Base-by-base conservation (phyloP, 2,329 filamentous ascomycete genomes). In the Colletotrichum liaoningense region DNA sequence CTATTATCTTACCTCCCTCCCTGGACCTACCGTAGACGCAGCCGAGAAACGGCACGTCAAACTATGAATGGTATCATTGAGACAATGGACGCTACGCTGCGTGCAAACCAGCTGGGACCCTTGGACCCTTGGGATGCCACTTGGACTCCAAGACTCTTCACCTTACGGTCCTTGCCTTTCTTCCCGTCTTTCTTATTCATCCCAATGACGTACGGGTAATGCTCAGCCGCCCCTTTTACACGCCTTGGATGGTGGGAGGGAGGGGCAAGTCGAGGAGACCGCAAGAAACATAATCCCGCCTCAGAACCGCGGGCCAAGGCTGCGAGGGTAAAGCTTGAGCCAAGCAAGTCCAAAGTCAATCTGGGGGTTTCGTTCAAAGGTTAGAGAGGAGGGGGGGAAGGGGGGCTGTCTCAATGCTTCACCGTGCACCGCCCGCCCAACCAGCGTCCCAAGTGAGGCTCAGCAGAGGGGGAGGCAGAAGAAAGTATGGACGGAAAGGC, bases 251-350 rank as follows among this genome's bases (percentile, higher is more conserved):
- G 11, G 35, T 22, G 35, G 22, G 38, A 42, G 35, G 46, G 22
- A 22, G 38, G 35, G 28, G 52, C 42, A 28, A 28, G 26, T n/a
- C 28, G 52, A 28, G 46, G 49, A 63, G 42, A 42, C 19, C 24
- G 46, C 65, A 64, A 58, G 33, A 69, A 72, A 69, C 65, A 46
- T 26, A 28, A 55, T 60, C 54, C 54, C 59, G 42, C 59, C 16
- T 72, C 69, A 69, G 66, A 64, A 28, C 64, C 58, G 24, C 14
- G 24, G 58, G 66, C 42, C 66, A 69, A 56, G 54, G 52, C 46
- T 73, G 70, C 66, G 55, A 64, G 42, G 70, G 33, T 55, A 35
- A 69, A 73, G 66, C 70, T 69, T 73, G 59, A 65, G 66, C 70
- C 59, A 64, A 64, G 35, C 26, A 38, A 38, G 9, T 62, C 59